These are phyloP conservation scores for Entophlyctis luteolus DNA, from an alignment of 192 early-diverging fungal genomes.

Conservation along the genomic window DNA sequence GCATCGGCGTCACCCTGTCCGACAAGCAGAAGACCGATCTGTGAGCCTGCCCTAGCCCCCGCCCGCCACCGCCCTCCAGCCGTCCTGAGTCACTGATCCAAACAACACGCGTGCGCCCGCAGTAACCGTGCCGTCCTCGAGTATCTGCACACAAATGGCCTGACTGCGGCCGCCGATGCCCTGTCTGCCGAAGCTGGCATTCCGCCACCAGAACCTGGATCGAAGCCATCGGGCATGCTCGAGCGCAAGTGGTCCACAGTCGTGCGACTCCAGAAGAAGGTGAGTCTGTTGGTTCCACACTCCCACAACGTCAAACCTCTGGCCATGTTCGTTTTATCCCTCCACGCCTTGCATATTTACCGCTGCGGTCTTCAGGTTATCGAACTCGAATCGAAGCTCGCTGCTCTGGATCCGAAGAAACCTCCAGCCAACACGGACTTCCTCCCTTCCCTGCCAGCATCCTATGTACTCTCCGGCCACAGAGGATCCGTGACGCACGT, in stretches of 20 bases:
- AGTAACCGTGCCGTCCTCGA: conserved; percentile 72
- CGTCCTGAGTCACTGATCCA: neutral
- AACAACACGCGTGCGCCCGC: conserved; percentile 5
- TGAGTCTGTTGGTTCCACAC: too few relatives aligned
- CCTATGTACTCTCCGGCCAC: conserved; percentile 68
- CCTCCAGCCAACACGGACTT: neutral
- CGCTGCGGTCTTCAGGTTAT: conserved; percentile 61
- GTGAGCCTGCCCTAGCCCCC: neutral
- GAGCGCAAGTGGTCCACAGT: conserved; percentile 97
- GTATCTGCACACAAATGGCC: conserved; percentile 77
- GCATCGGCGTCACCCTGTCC: neutral
- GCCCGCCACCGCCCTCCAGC: neutral
- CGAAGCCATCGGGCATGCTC: conserved; percentile 71
- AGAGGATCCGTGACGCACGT: conserved; percentile 76
- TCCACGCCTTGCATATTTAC: neutral
- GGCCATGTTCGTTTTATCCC: neutral
- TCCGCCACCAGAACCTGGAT: conserved; percentile 63
- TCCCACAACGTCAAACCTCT: too few relatives aligned
- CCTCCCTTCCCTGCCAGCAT: conserved; percentile 1
- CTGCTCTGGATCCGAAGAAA: conserved; percentile 47
- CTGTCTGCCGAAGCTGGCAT: conserved; percentile 71
- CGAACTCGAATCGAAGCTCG: conserved; percentile 81
- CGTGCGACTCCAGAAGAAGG: conserved; percentile 86
- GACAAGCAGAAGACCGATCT: conserved; percentile 13
- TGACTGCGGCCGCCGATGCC: conserved; percentile 60